Conservation (phyloP, 768 basidiomycete genomes). For the Russula earlei region DNA sequence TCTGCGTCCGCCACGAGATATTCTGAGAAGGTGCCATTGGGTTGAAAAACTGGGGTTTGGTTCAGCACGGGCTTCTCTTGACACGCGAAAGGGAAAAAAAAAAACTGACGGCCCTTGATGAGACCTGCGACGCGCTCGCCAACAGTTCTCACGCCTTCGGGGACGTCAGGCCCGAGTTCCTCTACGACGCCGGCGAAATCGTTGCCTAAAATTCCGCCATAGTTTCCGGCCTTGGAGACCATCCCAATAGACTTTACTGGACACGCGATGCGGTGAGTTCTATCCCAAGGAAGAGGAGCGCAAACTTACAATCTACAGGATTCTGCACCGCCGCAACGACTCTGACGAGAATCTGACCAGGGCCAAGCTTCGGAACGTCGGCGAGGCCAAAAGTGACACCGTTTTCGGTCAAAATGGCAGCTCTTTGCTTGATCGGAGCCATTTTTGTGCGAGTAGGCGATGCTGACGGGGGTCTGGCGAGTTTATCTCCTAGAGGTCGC, state of each 20-base stretch:
- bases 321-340: conserved; percentile 7
- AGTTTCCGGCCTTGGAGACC: neutral
- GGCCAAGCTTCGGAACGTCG: conserved; percentile 7
- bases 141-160: conserved; percentile 6
- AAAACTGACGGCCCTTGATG: conserved; percentile 1
- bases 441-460: neutral
- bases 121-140: conserved; percentile 18
- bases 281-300: neutral
- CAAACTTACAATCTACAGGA: conserved; percentile 9
- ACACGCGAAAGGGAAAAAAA: neutral
- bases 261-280: neutral
- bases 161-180: conserved; percentile 16
- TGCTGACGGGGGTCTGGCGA: too few relatives aligned
- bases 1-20: conserved; percentile 13
- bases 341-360: conserved; percentile 9
- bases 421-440: conserved; percentile 11
- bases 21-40: conserved; percentile 10
- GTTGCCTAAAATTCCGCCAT: conserved; percentile 7
- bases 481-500: too few relatives aligned
- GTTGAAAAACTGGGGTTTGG: neutral
- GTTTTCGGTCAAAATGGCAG: neutral
- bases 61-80: neutral
- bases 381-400: neutral
- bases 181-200: conserved; percentile 18
- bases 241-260: neutral